Base-by-base conservation (phyloP, 2,329 filamentous ascomycete species). In the Graphium sp. region DNA sequence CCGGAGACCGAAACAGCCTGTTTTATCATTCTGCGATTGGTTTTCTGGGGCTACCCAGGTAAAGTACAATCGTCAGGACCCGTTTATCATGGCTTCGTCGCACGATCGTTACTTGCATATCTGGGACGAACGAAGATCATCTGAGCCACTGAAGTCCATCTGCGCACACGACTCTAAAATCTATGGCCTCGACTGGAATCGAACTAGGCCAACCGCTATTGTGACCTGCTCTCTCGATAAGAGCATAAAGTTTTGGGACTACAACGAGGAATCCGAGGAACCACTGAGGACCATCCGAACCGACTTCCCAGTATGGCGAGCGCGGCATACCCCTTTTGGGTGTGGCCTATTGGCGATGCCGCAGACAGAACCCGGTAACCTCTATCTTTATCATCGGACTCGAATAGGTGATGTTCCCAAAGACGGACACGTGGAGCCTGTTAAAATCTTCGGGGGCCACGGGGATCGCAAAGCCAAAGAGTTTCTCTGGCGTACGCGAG, bases 161-260 rank as follows among this genome's bases (percentile, higher is more conserved):
- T 74, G 75, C 44, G 87, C 85, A 0, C 85, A 94, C 43, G 72
- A 70, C 18, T 93, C 84, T 21, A 94, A 93, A 51, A 93, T 94
- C 34, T 94, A 94, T 46, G 87, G 87, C 17, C 62, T 94, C 19
- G 87, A 94, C 50, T 94, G 87, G 87, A 91, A 91, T 45, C 70
- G 87, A 29, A 77, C 76, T 9, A 63, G 74, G 26, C 54, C 71
- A 2, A 75, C 70, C 7, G 74, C 72, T 20, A 60, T 94, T 28
- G 72, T 83, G 5, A 94, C 85, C 3, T 94, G 85, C 49, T 92
- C 85, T 2, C 58, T 94, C 27, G 85, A 94, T 46, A 83, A 77
- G 46, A 91, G 77, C 22, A 87, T 94, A 52, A 92, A 91, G 46
- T 79, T 93, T 38, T 94, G 85, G 85, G 79, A 93, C 47, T 83